Conservation (phyloP, 106 monocot genomes). For the Gastrodia elata region DNA sequence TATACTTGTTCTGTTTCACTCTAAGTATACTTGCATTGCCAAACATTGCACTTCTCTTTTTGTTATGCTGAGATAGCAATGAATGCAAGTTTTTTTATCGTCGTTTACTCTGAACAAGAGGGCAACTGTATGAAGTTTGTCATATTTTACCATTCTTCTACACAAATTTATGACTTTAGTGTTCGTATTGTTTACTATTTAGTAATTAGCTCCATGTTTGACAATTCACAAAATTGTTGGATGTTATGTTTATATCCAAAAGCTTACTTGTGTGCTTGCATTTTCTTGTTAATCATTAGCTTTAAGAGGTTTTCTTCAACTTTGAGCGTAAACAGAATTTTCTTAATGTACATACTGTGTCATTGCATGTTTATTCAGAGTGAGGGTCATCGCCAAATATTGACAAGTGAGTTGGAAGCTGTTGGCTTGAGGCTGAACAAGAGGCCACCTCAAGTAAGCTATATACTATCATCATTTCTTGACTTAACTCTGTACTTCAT, state of each 20-base stretch:
- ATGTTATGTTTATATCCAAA: neutral
- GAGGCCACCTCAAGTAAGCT: constrained; percentile 80
- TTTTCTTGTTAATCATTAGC: neutral
- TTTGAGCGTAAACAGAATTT: neutral
- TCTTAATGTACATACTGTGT: neutral
- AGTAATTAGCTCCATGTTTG: neutral
- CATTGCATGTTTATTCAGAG: constrained; percentile 37
- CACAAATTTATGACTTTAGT: neutral
- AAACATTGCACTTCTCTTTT: neutral
- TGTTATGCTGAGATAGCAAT: neutral
- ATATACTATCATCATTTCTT: neutral
- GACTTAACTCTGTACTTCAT: neutral
- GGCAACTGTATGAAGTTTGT: constrained; percentile 3
- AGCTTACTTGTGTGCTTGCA: neutral
- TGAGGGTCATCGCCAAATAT: constrained; percentile 96
- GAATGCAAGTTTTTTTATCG: neutral
- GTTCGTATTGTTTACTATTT: neutral
- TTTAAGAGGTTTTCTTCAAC: neutral
- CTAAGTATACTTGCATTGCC: neutral
- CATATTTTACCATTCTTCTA: neutral
- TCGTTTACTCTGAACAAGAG: neutral
- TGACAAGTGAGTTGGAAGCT: constrained; percentile 96
- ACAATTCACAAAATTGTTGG: neutral
- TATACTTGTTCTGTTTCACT: neutral
- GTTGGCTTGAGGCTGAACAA: constrained; percentile 97